These are phyloP conservation scores for Capsicum chinense DNA, from an alignment of 257 asterid genomes.

Conservation along the genomic window DNA sequence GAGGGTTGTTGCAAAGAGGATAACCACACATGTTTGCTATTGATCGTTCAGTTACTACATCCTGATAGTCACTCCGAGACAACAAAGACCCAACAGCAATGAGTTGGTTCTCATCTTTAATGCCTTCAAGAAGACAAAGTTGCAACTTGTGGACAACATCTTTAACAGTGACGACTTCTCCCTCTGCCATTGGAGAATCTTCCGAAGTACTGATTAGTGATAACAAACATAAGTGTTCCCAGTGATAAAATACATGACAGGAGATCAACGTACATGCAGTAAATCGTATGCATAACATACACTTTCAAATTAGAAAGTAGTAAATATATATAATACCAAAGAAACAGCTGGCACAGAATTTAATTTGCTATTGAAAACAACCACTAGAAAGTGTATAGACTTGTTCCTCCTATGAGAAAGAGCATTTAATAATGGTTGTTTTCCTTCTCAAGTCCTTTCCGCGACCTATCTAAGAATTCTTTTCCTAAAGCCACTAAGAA, in stretches of 20 bases:
- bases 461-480: no score
- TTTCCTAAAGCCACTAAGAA: no score
- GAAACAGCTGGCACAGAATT: no score
- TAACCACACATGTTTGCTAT: slow-evolving; percentile 75
- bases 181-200: slow-evolving; percentile 52
- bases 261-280: not conserved
- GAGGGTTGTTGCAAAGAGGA: slow-evolving; percentile 68
- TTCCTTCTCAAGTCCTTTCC: no score
- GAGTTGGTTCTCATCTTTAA: slow-evolving; percentile 60
- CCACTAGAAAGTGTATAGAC: no score
- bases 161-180: slow-evolving; percentile 49
- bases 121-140: slow-evolving; percentile 78
- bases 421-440: no score
- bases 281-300: no score
- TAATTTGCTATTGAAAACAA: no score
- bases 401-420: no score
- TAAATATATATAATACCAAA: no score
- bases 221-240: not conserved
- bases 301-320: no score
- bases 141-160: slow-evolving; percentile 88
- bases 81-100: slow-evolving; percentile 70
- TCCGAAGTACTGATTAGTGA: not conserved
- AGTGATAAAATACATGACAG: not conserved
- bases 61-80: slow-evolving; percentile 68
- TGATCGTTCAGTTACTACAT: slow-evolving; percentile 86